phyloP scores from a whole-genome alignment of 495 filamentous ascomycete genomes.

The Aspergillus panamensis region DNA sequence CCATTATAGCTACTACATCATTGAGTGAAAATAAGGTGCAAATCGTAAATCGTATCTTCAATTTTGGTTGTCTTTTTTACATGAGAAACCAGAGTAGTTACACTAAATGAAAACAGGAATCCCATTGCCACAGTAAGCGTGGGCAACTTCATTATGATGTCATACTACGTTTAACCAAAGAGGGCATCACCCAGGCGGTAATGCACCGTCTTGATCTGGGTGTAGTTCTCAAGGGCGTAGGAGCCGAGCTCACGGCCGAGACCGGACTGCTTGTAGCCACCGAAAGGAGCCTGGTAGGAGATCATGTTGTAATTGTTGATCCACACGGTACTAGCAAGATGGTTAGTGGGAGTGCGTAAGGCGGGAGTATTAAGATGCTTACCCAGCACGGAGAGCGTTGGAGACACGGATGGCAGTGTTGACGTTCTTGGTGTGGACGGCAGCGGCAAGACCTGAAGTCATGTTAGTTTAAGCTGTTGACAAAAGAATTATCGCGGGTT shows the following conservation, averaged over 20 bases:
- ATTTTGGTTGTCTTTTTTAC: conserved; percentile 3
- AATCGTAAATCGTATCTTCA: conserved; percentile 1
- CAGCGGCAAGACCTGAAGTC: conserved; percentile 69
- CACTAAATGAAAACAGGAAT: background rate
- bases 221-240: conserved; percentile 90
- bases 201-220: conserved; percentile 69
- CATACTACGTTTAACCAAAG: conserved; percentile 44
- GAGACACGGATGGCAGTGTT: conserved; percentile 89
- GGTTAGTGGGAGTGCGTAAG: conserved; percentile 14
- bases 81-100: background rate
- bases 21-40: background rate
- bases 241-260: conserved; percentile 93
- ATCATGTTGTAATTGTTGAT: conserved; percentile 91
- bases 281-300: conserved; percentile 78
- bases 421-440: conserved; percentile 88
- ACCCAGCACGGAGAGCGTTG: conserved; percentile 75
- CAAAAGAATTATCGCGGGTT: background rate
- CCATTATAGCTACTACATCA: background rate
- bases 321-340: conserved; percentile 69
- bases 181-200: conserved; percentile 62
- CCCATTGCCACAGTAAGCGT: conserved; percentile 3
- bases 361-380: conserved; percentile 9
- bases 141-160: conserved; percentile 11
- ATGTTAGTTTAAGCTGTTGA: conserved; percentile 10
- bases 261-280: conserved; percentile 91